Conservation (phyloP, 768 basidiomycete species). For the Serendipita sp. region DNA sequence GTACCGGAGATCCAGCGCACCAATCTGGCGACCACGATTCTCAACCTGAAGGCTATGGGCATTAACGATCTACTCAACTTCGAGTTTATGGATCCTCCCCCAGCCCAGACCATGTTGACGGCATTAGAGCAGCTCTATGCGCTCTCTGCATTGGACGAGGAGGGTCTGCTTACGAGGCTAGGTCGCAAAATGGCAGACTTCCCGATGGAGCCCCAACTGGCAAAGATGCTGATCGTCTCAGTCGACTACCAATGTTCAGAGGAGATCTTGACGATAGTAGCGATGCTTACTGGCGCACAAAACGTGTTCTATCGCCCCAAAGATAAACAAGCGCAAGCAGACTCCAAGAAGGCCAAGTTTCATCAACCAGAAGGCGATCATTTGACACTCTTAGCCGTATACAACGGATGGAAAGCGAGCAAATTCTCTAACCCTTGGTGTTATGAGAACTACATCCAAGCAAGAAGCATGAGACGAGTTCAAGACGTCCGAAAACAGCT, state of each 20-base stretch:
- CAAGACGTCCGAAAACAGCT: slow-evolving; percentile 97
- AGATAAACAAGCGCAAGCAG: slow-evolving; percentile 97
- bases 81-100: slow-evolving; percentile 99
- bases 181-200: slow-evolving; percentile 99
- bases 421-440: slow-evolving; percentile 99
- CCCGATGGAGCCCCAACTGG: slow-evolving; percentile 89
- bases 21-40: slow-evolving; percentile 80
- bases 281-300: slow-evolving; percentile 83
- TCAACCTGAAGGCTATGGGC: slow-evolving; percentile 97
- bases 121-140: slow-evolving; percentile 91
- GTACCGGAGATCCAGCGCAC: slow-evolving; percentile 97
- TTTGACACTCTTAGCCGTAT: slow-evolving; percentile 78
- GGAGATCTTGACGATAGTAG: slow-evolving; percentile 91
- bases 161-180: slow-evolving; percentile 82
- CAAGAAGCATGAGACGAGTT: slow-evolving; percentile 87
- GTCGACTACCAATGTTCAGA: slow-evolving; percentile 97
- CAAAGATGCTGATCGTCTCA: slow-evolving; percentile 96
- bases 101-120: slow-evolving; percentile 90
- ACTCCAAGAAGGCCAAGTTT: slow-evolving; percentile 99
- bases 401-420: slow-evolving; percentile 94
- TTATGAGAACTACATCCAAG: slow-evolving; percentile 97
- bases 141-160: slow-evolving; percentile 88
- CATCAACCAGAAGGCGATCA: slow-evolving; percentile 98
- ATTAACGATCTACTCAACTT: slow-evolving; percentile 95
- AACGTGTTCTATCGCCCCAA: slow-evolving; percentile 98